A percentile compares a stretch with the other conserved stretches of the same genome.
These are phyloP conservation scores for Penicillium sp. DNA, from an alignment of 2,329 filamentous ascomycete species.

Conservation along the genomic window DNA sequence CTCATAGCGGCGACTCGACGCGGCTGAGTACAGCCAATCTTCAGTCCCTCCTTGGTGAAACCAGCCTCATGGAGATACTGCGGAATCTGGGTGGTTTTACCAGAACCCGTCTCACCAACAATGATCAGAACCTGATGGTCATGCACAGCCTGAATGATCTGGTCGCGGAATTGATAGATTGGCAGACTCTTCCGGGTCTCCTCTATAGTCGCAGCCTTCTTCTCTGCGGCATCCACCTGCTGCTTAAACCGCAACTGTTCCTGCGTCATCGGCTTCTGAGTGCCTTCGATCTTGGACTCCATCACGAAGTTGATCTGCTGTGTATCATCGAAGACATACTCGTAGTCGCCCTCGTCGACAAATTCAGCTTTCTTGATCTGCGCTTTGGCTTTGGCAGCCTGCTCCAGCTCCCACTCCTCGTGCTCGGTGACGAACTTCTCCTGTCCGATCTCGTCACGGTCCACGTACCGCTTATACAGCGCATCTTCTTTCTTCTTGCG, in stretches of 20 bases:
- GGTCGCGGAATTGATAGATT: conserved; percentile 84
- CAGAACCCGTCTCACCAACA: conserved; percentile 91
- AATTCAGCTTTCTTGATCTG: conserved; percentile 78
- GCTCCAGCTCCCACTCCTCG: conserved; percentile 94
- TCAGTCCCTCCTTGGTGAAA: conserved; percentile 81
- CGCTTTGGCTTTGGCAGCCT: conserved; percentile 83
- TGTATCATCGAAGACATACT: conserved; percentile 89
- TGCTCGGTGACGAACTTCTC: conserved; percentile 92
- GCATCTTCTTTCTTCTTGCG: conserved; percentile 86
- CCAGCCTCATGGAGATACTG: conserved; percentile 93
- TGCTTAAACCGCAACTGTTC: conserved; percentile 80
- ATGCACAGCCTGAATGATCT: conserved; percentile 84
- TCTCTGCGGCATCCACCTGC: conserved; percentile 86
- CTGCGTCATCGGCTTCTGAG: conserved; percentile 72
- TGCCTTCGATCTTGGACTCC: conserved; percentile 74
- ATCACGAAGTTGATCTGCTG: conserved; percentile 86
- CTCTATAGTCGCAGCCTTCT: conserved; percentile 85
- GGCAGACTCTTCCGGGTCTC: conserved; percentile 90
- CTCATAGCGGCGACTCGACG: conserved; percentile 96
- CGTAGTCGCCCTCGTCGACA: conserved; percentile 81
- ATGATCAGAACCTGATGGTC: conserved; percentile 88
- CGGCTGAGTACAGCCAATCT: conserved; percentile 92
- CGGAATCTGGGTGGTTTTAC: conserved; percentile 93
- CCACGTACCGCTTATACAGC: conserved; percentile 87
- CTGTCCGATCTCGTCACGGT: conserved; percentile 83